These are phyloP conservation scores for Phyllosticta capitalensis DNA, from an alignment of 2,329 filamentous ascomycete species.

Conservation along the genomic window DNA sequence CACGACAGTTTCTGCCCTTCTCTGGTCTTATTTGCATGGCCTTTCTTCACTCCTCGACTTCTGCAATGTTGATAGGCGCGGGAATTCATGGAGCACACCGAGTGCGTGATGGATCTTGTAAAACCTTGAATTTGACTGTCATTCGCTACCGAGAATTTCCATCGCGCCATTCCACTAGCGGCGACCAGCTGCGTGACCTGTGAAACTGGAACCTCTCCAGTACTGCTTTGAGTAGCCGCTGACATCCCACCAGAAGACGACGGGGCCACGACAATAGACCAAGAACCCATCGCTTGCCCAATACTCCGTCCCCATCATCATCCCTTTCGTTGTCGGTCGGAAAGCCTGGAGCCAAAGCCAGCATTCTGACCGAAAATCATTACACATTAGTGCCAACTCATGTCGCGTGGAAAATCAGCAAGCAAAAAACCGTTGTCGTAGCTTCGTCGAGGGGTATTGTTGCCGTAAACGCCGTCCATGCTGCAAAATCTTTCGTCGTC, in stretches of 20 bases:
- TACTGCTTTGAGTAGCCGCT: background rate
- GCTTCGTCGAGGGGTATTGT: background rate
- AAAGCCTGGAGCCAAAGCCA: background rate
- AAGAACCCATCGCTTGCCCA: background rate
- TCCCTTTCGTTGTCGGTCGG: background rate
- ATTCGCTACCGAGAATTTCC: background rate
- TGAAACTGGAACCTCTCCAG: background rate
- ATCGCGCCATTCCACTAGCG: background rate
- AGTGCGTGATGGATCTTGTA: background rate
- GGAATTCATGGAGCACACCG: no score
- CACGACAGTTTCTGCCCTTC: background rate
- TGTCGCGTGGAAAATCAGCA: background rate
- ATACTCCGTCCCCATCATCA: background rate
- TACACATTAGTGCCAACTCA: background rate
- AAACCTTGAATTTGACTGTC: background rate
- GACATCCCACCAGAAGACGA: background rate
- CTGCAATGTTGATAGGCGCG: background rate
- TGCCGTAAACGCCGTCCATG: background rate
- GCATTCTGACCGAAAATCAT: background rate
- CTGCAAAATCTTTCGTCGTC: background rate
- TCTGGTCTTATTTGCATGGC: background rate
- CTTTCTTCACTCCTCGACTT: background rate
- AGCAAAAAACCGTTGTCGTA: background rate
- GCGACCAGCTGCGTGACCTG: background rate
- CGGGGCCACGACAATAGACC: background rate